Base-by-base conservation (phyloP, 179 eudicot species). In the Silene noctiflora region DNA sequence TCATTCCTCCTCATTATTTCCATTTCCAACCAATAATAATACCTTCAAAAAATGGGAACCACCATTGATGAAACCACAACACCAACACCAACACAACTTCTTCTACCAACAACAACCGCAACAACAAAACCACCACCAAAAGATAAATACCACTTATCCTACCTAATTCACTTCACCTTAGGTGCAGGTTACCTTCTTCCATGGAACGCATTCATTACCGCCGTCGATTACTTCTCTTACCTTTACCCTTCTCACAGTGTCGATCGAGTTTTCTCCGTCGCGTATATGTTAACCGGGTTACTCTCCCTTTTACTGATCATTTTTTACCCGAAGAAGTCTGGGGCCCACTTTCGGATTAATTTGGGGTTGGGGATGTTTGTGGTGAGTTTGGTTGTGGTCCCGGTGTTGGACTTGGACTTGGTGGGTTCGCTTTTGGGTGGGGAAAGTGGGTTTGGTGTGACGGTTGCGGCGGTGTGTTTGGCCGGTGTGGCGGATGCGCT, bases 191-290 rank as follows among this genome's bases (percentile, higher is more conserved):
- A 84, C 78, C 81, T 91, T 9, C 88, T 91, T 77, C 96, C 96
- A 60, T 91, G 96, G 96, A 91, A 91, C 79, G 91, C 88, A 10
- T 91, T 89, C 94, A 89, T 91, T 73, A 89, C 96, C 13, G 96
- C 96, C 78, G 96, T 91, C 56, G 94, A 91, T 67, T 95, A 95
- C 88, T 95, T 95, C 85, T 76, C 86, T 59, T 86, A 79, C 84
- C 91, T 92, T n/a, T 95, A 95, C 87, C 97, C 99, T 0, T 83
- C 71, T 14, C 82, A 84, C n/a, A 76, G 89, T 77, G 93, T 93
- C 24, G 99, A 95, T 48, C 92, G 99, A 0, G 78, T 91, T 66
- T 95, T 95, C 87, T 83, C 93, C 64, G 84, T 93, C 33, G 88
- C 59, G 0, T 93, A 95, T 84, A 91, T 93, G 96, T 14, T 89